Evolutionary conservation across 805 yeast genomes (phyloP).

Genomic region (Saturnispora diversa): DNA sequence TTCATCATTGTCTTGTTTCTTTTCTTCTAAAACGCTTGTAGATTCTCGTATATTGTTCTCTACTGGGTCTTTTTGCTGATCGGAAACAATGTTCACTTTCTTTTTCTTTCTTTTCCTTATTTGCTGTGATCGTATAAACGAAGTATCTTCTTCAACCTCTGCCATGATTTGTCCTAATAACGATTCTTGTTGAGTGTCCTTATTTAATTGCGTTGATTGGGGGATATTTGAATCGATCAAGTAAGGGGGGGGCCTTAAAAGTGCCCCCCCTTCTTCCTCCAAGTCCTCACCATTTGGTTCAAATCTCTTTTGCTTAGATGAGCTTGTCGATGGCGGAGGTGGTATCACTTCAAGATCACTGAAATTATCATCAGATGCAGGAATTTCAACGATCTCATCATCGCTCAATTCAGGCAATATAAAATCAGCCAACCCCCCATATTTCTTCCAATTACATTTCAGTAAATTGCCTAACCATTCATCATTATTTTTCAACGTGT

Average conservation of each 20-base stretch:
- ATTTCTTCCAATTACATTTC: constrained; percentile 8
- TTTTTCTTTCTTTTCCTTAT: constrained; percentile 4
- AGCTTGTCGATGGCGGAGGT: background rate
- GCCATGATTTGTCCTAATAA: constrained; percentile 5
- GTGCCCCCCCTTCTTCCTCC: background rate
- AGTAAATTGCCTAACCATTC: constrained; percentile 7
- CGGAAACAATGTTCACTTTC: background rate
- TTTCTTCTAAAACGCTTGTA: background rate
- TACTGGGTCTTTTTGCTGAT: background rate
- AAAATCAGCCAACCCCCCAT: constrained; percentile 7
- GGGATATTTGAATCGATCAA: background rate
- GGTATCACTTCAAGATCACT: background rate
- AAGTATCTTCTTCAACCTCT: constrained; percentile 3
- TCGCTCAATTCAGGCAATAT: constrained; percentile 5
- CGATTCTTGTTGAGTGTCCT: background rate
- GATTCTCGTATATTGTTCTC: background rate
- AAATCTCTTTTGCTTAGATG: background rate
- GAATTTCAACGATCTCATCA: background rate
- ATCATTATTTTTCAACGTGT: background rate
- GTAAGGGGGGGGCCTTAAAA: background rate
- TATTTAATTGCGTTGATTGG: background rate
- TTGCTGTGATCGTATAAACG: constrained; percentile 1
- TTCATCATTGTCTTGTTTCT: background rate
- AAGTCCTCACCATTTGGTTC: background rate
- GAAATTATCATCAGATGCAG: background rate